Conservation (phyloP, 352 stramenopile species). For the Globisporangium parvum region DNA sequence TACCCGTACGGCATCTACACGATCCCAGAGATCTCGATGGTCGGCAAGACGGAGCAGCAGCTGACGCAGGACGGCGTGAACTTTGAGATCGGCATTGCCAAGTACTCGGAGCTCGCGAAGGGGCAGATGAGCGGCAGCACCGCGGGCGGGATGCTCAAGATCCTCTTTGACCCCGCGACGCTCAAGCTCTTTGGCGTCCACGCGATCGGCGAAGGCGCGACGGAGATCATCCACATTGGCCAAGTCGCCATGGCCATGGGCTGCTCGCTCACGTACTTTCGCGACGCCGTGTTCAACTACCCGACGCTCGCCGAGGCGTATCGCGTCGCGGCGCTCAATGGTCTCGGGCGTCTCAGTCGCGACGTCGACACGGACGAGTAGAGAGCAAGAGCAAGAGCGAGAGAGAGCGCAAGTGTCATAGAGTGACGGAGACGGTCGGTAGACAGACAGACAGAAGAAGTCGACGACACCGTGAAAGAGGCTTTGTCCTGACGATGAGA, state of each 20-base stretch:
- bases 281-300: slow-evolving; percentile 90
- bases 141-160: slow-evolving; percentile 82
- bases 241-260: slow-evolving; percentile 83
- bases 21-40: slow-evolving; percentile 89
- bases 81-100: slow-evolving; percentile 85
- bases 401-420: slow-evolving; percentile 14
- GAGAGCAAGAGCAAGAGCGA: too few relatives aligned
- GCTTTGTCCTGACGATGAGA: slow-evolving; percentile 21
- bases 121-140: slow-evolving; percentile 85
- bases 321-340: slow-evolving; percentile 82
- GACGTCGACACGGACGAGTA: slow-evolving; percentile 64
- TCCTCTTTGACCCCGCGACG: slow-evolving; percentile 78
- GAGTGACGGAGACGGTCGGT: too few relatives aligned
- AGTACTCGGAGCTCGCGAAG: slow-evolving; percentile 86
- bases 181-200: slow-evolving; percentile 84
- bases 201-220: slow-evolving; percentile 79
- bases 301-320: slow-evolving; percentile 89
- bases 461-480: too few relatives aligned
- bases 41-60: slow-evolving; percentile 86
- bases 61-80: slow-evolving; percentile 73
- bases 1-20: slow-evolving; percentile 92
- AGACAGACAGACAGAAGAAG: too few relatives aligned
- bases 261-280: slow-evolving; percentile 84
- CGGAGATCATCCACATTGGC: slow-evolving; percentile 88
- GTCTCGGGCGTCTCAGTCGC: slow-evolving; percentile 78